phyloP scores from a whole-genome alignment of 2,329 filamentous ascomycete species.

The Fusarium sterilihyphosum region DNA sequence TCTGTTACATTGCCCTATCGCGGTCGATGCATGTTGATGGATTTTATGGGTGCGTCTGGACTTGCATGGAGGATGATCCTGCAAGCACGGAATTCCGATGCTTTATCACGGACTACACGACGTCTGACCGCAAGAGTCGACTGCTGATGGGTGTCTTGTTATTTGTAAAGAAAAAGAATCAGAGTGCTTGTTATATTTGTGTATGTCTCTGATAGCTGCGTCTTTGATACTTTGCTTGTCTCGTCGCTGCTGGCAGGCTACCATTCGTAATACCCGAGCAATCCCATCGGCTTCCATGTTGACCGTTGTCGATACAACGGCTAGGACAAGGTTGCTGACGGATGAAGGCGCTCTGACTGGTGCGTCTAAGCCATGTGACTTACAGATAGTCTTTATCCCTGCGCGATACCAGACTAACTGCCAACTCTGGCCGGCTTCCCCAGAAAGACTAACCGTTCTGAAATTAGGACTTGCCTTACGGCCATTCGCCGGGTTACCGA shows the following conservation, averaged over 20 bases:
- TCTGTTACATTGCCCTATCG: not conserved
- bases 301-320: not conserved
- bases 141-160: no score
- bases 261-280: not conserved
- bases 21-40: not conserved
- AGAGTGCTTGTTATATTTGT: not conserved
- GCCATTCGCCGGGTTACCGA: not conserved
- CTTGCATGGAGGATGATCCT: not conserved
- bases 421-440: not conserved
- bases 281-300: no score
- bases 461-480: not conserved
- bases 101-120: not conserved
- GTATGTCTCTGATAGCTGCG: no score
- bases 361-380: not conserved
- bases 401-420: not conserved
- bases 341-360: not conserved
- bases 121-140: not conserved
- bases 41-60: not conserved
- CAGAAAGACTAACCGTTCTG: not conserved
- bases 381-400: not conserved
- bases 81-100: not conserved
- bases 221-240: rapidly evolving
- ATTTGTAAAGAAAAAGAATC: not conserved
- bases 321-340: not conserved
- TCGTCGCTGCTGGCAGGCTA: not conserved